phyloP scores from a whole-genome alignment of 306 rosid species.

The Ziziphus jujuba region DNA sequence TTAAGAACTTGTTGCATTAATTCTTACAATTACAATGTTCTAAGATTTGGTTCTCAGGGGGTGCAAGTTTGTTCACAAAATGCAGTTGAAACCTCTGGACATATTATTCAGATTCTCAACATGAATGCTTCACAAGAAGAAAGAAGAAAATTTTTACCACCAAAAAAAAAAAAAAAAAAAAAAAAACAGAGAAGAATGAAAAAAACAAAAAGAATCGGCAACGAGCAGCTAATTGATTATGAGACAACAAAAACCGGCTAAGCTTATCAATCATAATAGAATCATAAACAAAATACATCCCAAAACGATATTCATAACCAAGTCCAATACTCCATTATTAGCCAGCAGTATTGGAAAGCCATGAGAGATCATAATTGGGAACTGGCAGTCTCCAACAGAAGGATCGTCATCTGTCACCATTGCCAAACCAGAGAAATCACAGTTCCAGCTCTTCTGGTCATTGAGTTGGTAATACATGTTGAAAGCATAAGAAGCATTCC shows the following conservation, averaged over 20 bases:
- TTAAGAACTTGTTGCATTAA: no score
- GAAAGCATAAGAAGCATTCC: constrained; percentile 93
- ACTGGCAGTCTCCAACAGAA: constrained; percentile 59
- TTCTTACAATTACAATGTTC: no score
- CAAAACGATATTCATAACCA: constrained; percentile 23
- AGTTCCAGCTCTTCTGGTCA: constrained; percentile 56
- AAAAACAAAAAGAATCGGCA: no score
- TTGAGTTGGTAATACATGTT: constrained; percentile 84
- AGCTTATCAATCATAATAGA: constrained; percentile 22
- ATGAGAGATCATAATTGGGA: constrained; percentile 65
- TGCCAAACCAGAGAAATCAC: constrained; percentile 76
- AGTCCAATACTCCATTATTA: constrained; percentile 12
- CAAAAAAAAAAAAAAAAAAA: no score
- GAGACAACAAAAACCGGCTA: neutral
- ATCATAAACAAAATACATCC: constrained; percentile 37
- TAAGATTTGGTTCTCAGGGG: no score
- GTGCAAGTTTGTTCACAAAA: no score
- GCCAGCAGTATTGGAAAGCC: constrained; percentile 30
- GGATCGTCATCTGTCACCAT: constrained; percentile 58
- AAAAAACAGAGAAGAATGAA: no score
- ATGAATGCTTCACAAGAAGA: no score
- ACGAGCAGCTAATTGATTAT: no score
- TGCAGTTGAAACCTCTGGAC: no score
- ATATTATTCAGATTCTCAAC: no score
- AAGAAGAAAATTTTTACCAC: no score